Evolutionary conservation across 1,284 basidiomycete genomes (phyloP), one percentile per base, ranked within the genome.

Genomic region (Ceratobasidium sp.): DNA sequence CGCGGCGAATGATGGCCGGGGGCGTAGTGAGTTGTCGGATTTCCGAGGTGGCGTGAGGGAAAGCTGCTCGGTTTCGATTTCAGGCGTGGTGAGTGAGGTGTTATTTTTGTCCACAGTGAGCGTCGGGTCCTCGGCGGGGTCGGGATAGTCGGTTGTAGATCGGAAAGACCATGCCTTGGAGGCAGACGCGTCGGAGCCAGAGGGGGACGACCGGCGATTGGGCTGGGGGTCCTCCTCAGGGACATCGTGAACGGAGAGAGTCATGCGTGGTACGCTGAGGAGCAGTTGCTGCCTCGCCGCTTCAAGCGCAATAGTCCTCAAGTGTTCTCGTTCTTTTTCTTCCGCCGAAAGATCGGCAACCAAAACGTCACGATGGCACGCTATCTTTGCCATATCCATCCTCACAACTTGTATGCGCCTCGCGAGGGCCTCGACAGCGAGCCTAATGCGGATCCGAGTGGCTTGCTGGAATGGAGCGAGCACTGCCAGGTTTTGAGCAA

Each of bases 401-500:
- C 95, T 89, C 63, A 89, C 84, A 75, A 87, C 85, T 78, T 88
- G 88, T 75, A 98, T 85, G 51, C 88, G 87, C 78, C 88, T 89
- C 8, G 92, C 88, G 3, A 93, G 84, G n/a, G 84, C 84, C 76
- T 91, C 89, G 19, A 96, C 84, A 4, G 90, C 86, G 33, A 83
- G 79, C 31, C 89, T 84, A 45, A 98, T 86, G 57, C 91, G 87
- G 76, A 94, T 93, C 57, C 95, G 89, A 1, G 95, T 96, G 5
- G 91, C 85, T 67, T 89, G 89, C 80, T 93, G 93, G 82, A 98
- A 97, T 1, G 97, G 95, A 8, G 94, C 93, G 60, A 98, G 85
- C 64, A 93, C 89, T 1, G 91, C 91, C n/a, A 98, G 86, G 79
- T 96, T 97, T 53, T 92, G 90, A 22, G 93, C 89, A 50, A 92